phyloP scores from a whole-genome alignment of 225 moss, liverwort and hornwort genomes.

The Pseudoscleropodium purum region DNA sequence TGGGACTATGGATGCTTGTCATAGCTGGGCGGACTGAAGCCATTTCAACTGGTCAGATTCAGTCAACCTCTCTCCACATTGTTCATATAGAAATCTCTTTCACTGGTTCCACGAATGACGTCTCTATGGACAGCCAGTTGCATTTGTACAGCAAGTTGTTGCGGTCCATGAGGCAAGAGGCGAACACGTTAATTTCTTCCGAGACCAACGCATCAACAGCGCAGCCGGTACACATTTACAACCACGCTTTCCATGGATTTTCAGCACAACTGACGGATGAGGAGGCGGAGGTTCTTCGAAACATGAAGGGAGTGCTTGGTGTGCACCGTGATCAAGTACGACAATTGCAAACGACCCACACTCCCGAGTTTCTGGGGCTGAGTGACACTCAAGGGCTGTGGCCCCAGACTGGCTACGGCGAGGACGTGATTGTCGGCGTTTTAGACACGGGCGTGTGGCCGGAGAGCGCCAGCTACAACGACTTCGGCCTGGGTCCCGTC shows the following conservation, averaged over 20 bases:
- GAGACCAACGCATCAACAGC: background rate
- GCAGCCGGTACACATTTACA: constrained; percentile 37
- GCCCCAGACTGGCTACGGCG: constrained; percentile 34
- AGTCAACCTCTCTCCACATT: background rate
- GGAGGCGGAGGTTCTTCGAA: constrained; percentile 19
- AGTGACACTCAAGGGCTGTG: constrained; percentile 14
- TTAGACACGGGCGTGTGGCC: constrained; percentile 82
- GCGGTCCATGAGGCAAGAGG: background rate
- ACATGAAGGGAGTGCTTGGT: constrained; percentile 32
- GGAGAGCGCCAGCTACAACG: constrained; percentile 30
- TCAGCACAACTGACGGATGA: constrained; percentile 36
- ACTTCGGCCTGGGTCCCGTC: constrained; percentile 29
- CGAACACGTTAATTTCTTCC: background rate
- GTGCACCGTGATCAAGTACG: constrained; percentile 39
- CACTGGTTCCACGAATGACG: background rate
- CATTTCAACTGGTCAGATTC: background rate
- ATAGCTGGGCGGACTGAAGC: background rate
- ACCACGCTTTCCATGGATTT: constrained; percentile 55
- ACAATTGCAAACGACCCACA: constrained; percentile 58
- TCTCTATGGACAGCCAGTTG: constrained; percentile 5
- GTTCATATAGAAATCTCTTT: background rate
- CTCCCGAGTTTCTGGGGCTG: constrained; percentile 61
- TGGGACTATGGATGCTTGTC: constrained; percentile 3
- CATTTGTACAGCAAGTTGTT: constrained; percentile 18
- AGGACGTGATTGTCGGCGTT: constrained; percentile 66